These are phyloP conservation scores for Daphne laureola DNA, from an alignment of 441 rosid species.

Conservation along the genomic window DNA sequence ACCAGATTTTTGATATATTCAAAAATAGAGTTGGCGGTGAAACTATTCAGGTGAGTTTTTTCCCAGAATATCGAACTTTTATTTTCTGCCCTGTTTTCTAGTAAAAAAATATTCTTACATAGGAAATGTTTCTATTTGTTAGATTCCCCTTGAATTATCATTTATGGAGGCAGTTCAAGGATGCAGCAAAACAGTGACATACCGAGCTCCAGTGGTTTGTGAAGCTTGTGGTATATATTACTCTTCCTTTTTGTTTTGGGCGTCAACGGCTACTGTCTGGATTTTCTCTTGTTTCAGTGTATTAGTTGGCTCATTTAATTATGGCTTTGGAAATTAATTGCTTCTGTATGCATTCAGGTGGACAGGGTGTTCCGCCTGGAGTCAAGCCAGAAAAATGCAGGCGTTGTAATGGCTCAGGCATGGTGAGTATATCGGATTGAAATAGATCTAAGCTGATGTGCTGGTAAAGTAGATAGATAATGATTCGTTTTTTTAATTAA, in stretches of 20 bases:
- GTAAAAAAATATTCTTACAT: slow-evolving; percentile 5
- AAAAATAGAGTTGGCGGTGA: slow-evolving; percentile 70
- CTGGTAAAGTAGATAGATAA: background rate
- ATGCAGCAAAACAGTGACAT: slow-evolving; percentile 73
- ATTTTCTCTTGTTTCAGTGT: background rate
- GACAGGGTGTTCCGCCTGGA: slow-evolving; percentile 97
- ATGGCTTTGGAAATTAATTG: background rate
- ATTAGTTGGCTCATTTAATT: background rate
- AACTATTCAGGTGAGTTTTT: slow-evolving; percentile 64
- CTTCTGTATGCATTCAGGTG: slow-evolving; percentile 44
- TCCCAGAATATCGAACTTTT: slow-evolving; percentile 1
- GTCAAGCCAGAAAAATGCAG: slow-evolving; percentile 82
- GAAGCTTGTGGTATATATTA: slow-evolving; percentile 72
- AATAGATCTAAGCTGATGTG: background rate
- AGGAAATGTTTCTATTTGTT: slow-evolving; percentile 10
- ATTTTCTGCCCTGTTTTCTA: background rate
- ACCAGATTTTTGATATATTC: slow-evolving; percentile 60
- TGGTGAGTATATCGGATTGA: slow-evolving; percentile 47
- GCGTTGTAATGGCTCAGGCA: slow-evolving; percentile 85
- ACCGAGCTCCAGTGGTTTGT: slow-evolving; percentile 78
- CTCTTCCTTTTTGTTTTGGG: background rate
- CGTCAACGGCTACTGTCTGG: too few species aligned
- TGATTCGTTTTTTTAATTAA: background rate
- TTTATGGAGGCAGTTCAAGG: slow-evolving; percentile 99
- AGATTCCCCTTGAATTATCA: slow-evolving; percentile 85